Base-by-base conservation (phyloP, 345 rosid genomes). In the Lepidium africanum region DNA sequence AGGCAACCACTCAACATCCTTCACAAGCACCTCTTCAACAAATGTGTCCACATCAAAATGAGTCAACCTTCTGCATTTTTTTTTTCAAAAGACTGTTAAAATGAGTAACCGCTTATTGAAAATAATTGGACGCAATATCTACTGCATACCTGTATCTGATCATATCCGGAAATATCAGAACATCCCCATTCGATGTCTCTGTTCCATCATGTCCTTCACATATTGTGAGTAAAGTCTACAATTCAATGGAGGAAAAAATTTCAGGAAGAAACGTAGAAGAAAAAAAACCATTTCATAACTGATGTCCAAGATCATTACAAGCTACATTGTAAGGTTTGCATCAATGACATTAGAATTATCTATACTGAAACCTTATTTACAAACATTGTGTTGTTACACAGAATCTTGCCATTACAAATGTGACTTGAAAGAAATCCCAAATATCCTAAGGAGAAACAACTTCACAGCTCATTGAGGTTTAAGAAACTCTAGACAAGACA, bases 121-220 rank as follows among this genome's bases (percentile, higher is more conserved):
- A 53, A 62, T 5, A 46, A 27, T 36, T 33, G 45, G 16, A 2
- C 40, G 46, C 39, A 54, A 23, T 7, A 8, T 11, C 32, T 10
- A 53, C 48, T 14, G 16, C 12, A 32, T 65, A 86, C 99, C 99
- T 88, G 86, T 94, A 94, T 87, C 96, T 84, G 70, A 88, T 80
- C 97, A 91, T 91, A 80, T 94, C 99, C 10, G 99, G 99, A 76
- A 94, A 94, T 59, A 94, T 94, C 57, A 94, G 79, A 10, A 94
- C 94, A 80, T 94, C 99, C 13, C 99, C 99, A 71, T 94, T 91
- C 54, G 97, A 94, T 59, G 95, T 91, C 82, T 87, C 95, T 6
- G 92, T 82, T 70, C 97, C 99, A 79, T 94, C 99, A 80, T 87
- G 96, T 15, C 99, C 97, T 76, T 94, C 97, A 2, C 99, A 94